Percentiles rank a stretch among this genome's conserved stretches.
Conservation (phyloP, 352 stramenopile genomes). For the Phytophthora rubi region DNA sequence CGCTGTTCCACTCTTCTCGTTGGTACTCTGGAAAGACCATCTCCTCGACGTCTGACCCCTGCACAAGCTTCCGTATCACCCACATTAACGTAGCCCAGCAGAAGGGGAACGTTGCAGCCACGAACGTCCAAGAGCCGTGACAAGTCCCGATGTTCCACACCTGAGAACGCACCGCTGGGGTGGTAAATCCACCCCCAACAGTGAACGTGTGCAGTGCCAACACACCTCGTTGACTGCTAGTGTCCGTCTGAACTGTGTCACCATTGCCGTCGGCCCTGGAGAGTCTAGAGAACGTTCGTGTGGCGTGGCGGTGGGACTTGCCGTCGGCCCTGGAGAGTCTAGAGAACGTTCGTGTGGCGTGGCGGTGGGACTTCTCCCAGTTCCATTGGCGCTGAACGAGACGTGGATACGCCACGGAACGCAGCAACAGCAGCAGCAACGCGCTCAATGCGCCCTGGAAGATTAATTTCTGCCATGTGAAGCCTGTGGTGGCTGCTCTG, state of each 20-base stretch:
- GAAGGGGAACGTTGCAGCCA: slow-evolving; percentile 44
- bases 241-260: neutral
- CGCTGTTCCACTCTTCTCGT: slow-evolving; percentile 4
- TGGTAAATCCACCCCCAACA: slow-evolving; percentile 10
- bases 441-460: slow-evolving; percentile 37
- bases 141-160: slow-evolving; percentile 32
- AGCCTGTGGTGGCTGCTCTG: slow-evolving; percentile 22
- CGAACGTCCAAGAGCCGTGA: slow-evolving; percentile 67
- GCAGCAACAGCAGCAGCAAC: slow-evolving; percentile 40
- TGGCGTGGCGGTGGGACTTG: slow-evolving; percentile 38
- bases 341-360: slow-evolving; percentile 40
- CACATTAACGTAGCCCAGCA: slow-evolving; percentile 38
- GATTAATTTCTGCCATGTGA: slow-evolving; percentile 38
- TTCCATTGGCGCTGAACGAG: slow-evolving; percentile 56
- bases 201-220: slow-evolving; percentile 37
- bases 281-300: slow-evolving; percentile 35
- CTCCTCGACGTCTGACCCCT: slow-evolving; percentile 2
- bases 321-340: too few relatives aligned
- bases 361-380: slow-evolving; percentile 41
- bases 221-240: neutral
- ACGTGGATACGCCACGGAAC: slow-evolving; percentile 45
- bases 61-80: slow-evolving; percentile 16
- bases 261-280: slow-evolving; percentile 12
- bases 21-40: slow-evolving; percentile 27
- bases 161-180: slow-evolving; percentile 21